Percentiles rank a stretch among this genome's conserved stretches.
Evolutionary conservation across 345 rosid genomes (phyloP).

Genomic region (Xanthoceras sorbifolium): DNA sequence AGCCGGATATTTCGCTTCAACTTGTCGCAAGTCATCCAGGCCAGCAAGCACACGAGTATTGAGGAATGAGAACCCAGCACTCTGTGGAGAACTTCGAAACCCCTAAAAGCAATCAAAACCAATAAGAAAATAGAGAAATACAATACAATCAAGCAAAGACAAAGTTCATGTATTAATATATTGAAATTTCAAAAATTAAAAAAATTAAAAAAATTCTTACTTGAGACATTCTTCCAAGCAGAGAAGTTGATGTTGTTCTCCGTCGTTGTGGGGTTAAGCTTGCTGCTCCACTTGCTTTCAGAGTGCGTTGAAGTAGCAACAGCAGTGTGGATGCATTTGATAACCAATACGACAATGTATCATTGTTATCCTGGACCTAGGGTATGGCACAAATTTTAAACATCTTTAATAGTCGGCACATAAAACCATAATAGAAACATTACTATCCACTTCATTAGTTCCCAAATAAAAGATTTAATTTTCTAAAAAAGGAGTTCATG

Average conservation of each 20-base stretch:
- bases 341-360: constrained; percentile 86
- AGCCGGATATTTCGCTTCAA: constrained; percentile 96
- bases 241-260: constrained; percentile 62
- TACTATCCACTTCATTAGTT: background rate
- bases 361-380: constrained; percentile 79
- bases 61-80: constrained; percentile 77
- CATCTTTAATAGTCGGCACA: constrained; percentile 22
- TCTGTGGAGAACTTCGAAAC: constrained; percentile 79
- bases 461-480: background rate
- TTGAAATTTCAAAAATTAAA: background rate
- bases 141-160: constrained; percentile 9
- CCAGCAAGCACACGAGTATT: constrained; percentile 68
- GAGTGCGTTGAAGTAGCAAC: constrained; percentile 79
- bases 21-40: constrained; percentile 72
- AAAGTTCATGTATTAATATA: background rate
- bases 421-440: constrained; percentile 9
- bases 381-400: constrained; percentile 21
- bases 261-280: constrained; percentile 73
- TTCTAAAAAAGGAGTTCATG: background rate
- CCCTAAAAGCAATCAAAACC: constrained; percentile 52
- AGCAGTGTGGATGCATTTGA: constrained; percentile 84
- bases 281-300: constrained; percentile 82
- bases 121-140: constrained; percentile 5
- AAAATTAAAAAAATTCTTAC: constrained; percentile 36
- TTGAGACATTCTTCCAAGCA: constrained; percentile 90